Evolutionary conservation across 2,329 filamentous ascomycete species (phyloP), one percentile per base, ranked within the genome.

Genomic region (Scedosporium boydii): DNA sequence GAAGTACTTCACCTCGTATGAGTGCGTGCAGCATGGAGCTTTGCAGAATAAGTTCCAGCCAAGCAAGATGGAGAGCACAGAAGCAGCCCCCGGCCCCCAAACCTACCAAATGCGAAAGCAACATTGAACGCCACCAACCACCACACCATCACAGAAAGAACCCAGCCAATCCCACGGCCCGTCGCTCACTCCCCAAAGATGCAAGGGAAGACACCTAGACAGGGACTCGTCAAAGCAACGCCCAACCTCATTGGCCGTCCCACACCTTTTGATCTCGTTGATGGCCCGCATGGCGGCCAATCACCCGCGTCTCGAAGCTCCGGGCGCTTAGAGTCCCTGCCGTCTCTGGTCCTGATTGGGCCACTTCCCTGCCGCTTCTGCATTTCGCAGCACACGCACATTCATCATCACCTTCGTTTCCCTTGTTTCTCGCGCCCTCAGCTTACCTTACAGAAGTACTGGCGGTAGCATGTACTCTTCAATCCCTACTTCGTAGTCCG

Each of bases 321-420:
- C 29, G 27, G 59, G 59, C 59, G 59, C 59, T 61, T 61, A 61
- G 46, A 56, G 59, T n/a, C 59, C 23, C 29, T 23, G 38, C n/a
- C 48, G 21, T 44, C 59, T 23, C 12, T 34, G n/a, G 29, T 16
- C 34, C 26, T 56, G 46, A 61, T 61, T 61, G 59, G 59, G 48
- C 27, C 26, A 61, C 23, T 1, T 18, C 18, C 48, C 9, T 55
- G 27, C 59, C 18, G 48, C n/a, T n/a, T 21, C 48, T 48, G 59
- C 59, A 61, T 42, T 53, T 26, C 59, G 44, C 59, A 55, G 59
- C 48, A 61, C 26, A 42, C 55, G n/a, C 55, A 34, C 26, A 27
- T 21, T 14, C 26, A 38, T 58, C 51, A 23, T 23, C 51, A 38
- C 51, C 12, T 55, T 48, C 21, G n/a, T 23, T 55, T 55, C 51